Base-by-base conservation (phyloP, 495 filamentous ascomycete genomes). In the Penicillium pulvis region DNA sequence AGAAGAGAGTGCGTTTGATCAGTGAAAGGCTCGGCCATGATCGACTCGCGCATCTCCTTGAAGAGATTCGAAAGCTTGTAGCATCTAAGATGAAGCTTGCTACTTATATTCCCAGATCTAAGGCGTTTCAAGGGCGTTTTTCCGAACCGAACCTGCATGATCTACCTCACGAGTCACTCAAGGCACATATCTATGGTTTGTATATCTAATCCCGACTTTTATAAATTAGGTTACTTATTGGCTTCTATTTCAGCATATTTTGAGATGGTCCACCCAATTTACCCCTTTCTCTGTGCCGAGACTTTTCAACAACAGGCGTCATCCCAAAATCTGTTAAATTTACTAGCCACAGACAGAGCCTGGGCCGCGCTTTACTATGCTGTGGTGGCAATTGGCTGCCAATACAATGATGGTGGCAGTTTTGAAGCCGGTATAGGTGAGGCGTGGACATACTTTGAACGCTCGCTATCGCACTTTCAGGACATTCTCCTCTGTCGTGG, bases 341-440 rank as follows among this genome's bases (percentile, higher is more conserved):
- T 36, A 0, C 49, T 62, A 0, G 41, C 42, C 1, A 36, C 46
- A 6, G 56, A 63, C 30, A 57, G 51, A 33, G 36, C 44, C 6
- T 66, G 57, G 53, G 57, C 64, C 8, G 57, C 48, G 4, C 28
- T 66, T 6, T 66, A 58, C 31, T 62, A 66, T 44, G 60, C 57
- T 24, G 53, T 66, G 12, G 20, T 66, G 8, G 60, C 64, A 4
- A 59, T 66, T 53, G 64, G 64, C 17, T 66, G 60, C 36, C 64
- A 66, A 41, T 43, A 66, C 28, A 52, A 60, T 44, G 64, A 58
- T 17, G 64, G 64, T 0, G 64, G 64, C 1, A 58, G 53, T 46
- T 66, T 60, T 42, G 60, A 66, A 20, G 44, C 57, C 8, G 57
- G 64, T 8, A 28, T 44, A 6, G 64, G 64, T 16, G 36, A 53